Base-by-base conservation (phyloP, 345 rosid genomes). In the Ceriops tagal region DNA sequence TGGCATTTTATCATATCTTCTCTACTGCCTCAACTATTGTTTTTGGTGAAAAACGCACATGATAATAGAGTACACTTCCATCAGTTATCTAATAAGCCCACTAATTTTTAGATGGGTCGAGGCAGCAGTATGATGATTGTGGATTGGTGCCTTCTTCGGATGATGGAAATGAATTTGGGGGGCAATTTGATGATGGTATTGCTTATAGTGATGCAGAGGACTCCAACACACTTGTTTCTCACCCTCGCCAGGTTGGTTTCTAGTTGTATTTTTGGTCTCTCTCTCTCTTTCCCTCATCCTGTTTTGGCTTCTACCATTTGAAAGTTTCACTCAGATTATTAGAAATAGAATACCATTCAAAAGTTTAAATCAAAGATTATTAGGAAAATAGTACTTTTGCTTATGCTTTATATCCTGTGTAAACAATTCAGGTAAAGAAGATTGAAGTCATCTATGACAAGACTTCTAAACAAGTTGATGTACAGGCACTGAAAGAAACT, bases 401-500 rank as follows among this genome's bases (percentile, higher is more conserved):
- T 71, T 32, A 37, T 64, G 13, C 11, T 39, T 27, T 19, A 10
- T 39, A 22, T 71, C 47, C 34, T 19, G 24, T 16, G 37, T 71
- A 55, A 71, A 64, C 27, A 64, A 65, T 58, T 57, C 84, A 93
- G 98, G 91, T 91, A 65, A 83, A 78, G 66, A 93, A 91, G 77
- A 83, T 87, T 65, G 97, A 91, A 65, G 96, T 91, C 35, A 79
- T 83, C 61, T 93, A 89, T 77, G 98, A 93, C 75, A 89, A 83
- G 78, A 86, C 91, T 65, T 87, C 96, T 52, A 93, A 91, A 80
- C 98, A 87, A 91, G 96, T 93, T 52, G 97, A 91, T 68, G 97
- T 91, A 68, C 96, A 91, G 81, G 72, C 72, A 49, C 83, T 93
- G 60, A 93, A 93, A 78, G 92, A 85, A 82, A 88, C 92, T 59